Evolutionary conservation across 768 basidiomycete genomes (phyloP).

Genomic region (Lactarius vividus): DNA sequence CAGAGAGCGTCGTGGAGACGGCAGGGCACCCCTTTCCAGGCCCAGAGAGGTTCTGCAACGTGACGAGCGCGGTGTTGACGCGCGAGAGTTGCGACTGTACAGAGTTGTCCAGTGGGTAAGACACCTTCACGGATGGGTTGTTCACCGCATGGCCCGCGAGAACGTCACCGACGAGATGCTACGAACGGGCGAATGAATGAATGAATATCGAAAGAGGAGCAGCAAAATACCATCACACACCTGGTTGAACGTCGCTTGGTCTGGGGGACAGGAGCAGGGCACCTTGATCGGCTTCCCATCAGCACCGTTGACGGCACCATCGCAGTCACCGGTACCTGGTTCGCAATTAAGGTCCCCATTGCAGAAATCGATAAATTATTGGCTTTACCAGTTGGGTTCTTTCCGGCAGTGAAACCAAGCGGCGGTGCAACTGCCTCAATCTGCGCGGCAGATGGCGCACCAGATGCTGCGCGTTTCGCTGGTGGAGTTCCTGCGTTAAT

Average conservation of each 20-base stretch:
- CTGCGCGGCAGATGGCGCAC: neutral
- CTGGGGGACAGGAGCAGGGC: conserved; percentile 43
- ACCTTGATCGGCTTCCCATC: conserved; percentile 40
- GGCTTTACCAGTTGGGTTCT: conserved; percentile 30
- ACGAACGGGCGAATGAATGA: neutral
- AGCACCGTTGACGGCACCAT: conserved; percentile 32
- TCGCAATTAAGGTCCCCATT: neutral
- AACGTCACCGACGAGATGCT: conserved; percentile 14
- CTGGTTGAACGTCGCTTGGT: conserved; percentile 35
- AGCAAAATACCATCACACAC: conserved; percentile 9
- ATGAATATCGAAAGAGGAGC: conserved; percentile 1
- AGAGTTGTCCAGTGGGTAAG: conserved; percentile 62
- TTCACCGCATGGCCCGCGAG: conserved; percentile 46
- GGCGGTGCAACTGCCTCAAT: conserved; percentile 30
- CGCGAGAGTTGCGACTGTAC: conserved; percentile 52
- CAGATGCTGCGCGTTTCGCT: neutral
- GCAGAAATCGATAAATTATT: neutral
- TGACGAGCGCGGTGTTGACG: conserved; percentile 56
- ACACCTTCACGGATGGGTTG: conserved; percentile 56
- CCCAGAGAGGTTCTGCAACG: conserved; percentile 72
- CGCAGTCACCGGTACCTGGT: conserved; percentile 25
- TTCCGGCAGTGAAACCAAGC: conserved; percentile 31
- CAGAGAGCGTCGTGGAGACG: conserved; percentile 50
- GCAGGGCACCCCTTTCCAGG: conserved; percentile 68
- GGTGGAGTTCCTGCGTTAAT: conserved; percentile 8